phyloP scores from a whole-genome alignment of 2,329 filamentous ascomycete genomes.

The Didymella pinodella region DNA sequence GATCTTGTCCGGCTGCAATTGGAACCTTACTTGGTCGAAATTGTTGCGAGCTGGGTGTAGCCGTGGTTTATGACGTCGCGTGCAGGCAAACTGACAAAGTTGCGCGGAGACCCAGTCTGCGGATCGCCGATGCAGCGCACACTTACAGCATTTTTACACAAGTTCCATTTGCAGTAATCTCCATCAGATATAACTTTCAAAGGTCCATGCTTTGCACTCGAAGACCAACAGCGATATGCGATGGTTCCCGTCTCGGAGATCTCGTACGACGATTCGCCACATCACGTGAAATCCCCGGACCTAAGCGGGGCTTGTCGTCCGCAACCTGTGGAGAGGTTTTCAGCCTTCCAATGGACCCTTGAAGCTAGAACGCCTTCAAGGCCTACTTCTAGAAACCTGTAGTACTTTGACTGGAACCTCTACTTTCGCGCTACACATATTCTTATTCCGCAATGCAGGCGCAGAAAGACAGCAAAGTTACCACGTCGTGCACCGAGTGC shows the following conservation, averaged over 20 bases:
- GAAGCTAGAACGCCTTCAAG: constrained; percentile 6
- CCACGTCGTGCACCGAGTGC: constrained; percentile 57
- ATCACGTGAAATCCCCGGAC: constrained; percentile 7
- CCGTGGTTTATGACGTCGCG: not conserved
- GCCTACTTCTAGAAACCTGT: not conserved
- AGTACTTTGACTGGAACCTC: not conserved
- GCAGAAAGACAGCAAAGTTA: constrained; percentile 36
- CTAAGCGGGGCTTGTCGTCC: constrained; percentile 1
- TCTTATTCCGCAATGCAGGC: constrained; percentile 28
- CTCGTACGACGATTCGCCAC: constrained; percentile 8
- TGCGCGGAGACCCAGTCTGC: not conserved
- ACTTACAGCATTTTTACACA: not conserved
- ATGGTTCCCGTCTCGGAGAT: not conserved
- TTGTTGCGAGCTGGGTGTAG: not conserved
- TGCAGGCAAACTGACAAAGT: not conserved
- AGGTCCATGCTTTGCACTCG: not conserved
- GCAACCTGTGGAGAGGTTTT: constrained; percentile 7
- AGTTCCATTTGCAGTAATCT: not conserved
- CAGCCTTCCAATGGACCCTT: constrained; percentile 1
- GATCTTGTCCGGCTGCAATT: not conserved
- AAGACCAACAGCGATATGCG: not conserved
- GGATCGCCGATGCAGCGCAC: not conserved
- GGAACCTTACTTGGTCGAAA: not conserved
- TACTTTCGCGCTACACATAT: not conserved
- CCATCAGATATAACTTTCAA: not conserved